Evolutionary conservation across 164 flowering plant genomes (phyloP), one percentile per base, ranked within the genome.

Genomic region (Paratinospora sagittata): DNA sequence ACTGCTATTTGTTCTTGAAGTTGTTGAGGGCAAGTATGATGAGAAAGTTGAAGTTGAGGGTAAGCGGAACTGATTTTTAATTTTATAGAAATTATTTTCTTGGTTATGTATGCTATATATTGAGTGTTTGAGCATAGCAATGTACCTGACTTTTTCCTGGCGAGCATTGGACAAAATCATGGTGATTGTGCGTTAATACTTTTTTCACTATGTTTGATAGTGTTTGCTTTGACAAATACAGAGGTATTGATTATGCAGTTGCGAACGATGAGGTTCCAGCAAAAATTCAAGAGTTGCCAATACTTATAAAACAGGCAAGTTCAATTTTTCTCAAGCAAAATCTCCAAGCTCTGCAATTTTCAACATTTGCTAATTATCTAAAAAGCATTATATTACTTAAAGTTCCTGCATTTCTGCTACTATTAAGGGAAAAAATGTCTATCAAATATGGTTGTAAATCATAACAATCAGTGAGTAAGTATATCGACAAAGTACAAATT

Each of bases 201-300:
- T 55, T 24, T 13, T 12, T 65, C 33, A 23, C 63, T 65, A 14
- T 66, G 33, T 39, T 55, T 45, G 19, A 62, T 21, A 10, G 63
- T 16, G 27, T 69, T 74, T 37, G 14, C 23, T 65, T 65, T 69
- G 36, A 39, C 23, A 33, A 23, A 10, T 57, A 23, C 78, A 89
- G 93, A 78, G 86, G 86, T 23, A 85, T 89, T 65, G 93, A 89
- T 77, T 81, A 73, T 82, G 85, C 88, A 21, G 71, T 89, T 76
- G 85, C 88, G 30, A 82, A 87, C 77, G 73, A 78, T 65, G 88
- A 82, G 47, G 58, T 81, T 68, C 88, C 84, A 6, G 9, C 30
- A 27, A 71, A 24, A 58, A 79, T 74, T 72, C 78, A 70, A 45
- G 84, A 79, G 2, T 73, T 89, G 60, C 85, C 91, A 27, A 0